Conservation (phyloP, 345 rosid species). For the Cochlearia excelsa region DNA sequence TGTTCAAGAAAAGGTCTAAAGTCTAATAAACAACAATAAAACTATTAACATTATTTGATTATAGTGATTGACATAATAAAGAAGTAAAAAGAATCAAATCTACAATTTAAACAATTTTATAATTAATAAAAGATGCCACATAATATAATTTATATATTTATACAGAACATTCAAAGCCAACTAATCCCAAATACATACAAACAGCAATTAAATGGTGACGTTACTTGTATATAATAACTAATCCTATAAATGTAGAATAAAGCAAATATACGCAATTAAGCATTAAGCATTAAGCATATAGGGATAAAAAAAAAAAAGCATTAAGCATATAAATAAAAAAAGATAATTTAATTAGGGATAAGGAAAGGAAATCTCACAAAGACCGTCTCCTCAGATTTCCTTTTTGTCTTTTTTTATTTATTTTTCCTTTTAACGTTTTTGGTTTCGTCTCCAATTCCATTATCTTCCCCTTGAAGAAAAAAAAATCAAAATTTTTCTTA, state of each 20-base stretch:
- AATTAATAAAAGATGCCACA: neutral
- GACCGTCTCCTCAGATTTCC: slow-evolving; percentile 24
- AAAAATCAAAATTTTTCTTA: neutral
- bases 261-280: slow-evolving; percentile 5
- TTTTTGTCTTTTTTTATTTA: neutral
- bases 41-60: too few species aligned
- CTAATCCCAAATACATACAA: neutral
- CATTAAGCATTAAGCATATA: slow-evolving; percentile 8
- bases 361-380: slow-evolving; percentile 22
- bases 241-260: neutral
- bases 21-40: too few species aligned
- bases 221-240: slow-evolving; percentile 10
- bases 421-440: slow-evolving; percentile 13
- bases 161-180: slow-evolving; percentile 16
- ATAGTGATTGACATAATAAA: too few species aligned
- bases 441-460: slow-evolving; percentile 24
- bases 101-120: too few species aligned
- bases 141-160: neutral
- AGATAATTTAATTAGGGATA: slow-evolving; percentile 23
- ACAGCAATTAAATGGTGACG: slow-evolving; percentile 3
- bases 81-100: too few species aligned
- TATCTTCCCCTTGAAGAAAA: slow-evolving; percentile 13
- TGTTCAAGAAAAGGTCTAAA: slow-evolving; percentile 11
- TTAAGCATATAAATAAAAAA: slow-evolving; percentile 10
- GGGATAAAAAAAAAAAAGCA: too few species aligned